Percentiles rank a stretch among this genome's conserved stretches.
Conservation (phyloP, 257 asterid genomes). For the Solanum clarkiae region DNA sequence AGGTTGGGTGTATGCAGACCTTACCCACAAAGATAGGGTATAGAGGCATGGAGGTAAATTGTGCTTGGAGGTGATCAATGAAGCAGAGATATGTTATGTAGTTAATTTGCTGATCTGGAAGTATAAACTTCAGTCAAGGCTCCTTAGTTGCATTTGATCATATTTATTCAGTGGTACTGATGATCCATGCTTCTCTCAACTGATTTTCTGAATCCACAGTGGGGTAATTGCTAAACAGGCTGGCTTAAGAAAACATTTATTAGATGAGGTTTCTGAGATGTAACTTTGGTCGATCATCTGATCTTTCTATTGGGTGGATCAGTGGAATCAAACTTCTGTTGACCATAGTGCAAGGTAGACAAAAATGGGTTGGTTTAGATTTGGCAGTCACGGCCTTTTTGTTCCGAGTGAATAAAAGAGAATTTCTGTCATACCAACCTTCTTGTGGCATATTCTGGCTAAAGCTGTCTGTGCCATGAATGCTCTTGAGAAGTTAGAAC, state of each 20-base stretch:
- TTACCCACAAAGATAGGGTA: neutral
- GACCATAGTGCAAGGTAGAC: neutral
- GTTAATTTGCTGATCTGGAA: neutral
- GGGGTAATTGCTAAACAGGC: neutral
- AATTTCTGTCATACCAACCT: neutral
- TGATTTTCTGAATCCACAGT: neutral
- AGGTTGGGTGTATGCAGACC: neutral
- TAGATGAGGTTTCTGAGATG: neutral
- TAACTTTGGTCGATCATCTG: neutral
- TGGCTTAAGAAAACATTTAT: neutral
- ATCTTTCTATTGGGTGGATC: neutral
- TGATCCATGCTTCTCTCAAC: neutral
- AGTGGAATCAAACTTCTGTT: neutral
- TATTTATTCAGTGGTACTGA: neutral
- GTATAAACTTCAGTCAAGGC: neutral
- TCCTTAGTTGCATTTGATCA: neutral
- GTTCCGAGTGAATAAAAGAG: neutral
- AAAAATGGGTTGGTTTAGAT: neutral
- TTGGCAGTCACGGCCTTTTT: neutral
- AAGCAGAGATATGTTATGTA: neutral
- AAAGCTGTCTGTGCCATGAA: neutral
- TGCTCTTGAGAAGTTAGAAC: neutral
- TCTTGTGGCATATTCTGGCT: neutral
- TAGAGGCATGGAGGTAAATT: neutral
- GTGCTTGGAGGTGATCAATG: neutral